These are phyloP conservation scores for Trichosporon faecale DNA, from an alignment of 1,284 basidiomycete genomes.

Conservation along the genomic window DNA sequence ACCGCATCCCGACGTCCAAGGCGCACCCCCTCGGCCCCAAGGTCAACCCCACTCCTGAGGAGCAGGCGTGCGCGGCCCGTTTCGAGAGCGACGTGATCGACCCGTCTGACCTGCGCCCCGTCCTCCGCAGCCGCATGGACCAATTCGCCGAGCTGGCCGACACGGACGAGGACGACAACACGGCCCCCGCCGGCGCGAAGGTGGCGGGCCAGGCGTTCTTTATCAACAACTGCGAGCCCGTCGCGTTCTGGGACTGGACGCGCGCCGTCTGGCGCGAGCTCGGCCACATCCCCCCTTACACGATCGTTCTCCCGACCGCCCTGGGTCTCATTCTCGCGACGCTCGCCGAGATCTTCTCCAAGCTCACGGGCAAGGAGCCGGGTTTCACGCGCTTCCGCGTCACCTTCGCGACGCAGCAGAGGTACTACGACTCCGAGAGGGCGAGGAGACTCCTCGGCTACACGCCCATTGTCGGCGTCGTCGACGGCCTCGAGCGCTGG, in stretches of 20 bases:
- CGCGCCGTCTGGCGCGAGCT: constrained; percentile 79
- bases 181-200: constrained; percentile 31
- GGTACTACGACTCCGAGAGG: constrained; percentile 96
- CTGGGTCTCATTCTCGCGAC: constrained; percentile 70
- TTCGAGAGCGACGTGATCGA: constrained; percentile 56
- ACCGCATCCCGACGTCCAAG: constrained; percentile 69
- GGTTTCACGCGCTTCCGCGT: constrained; percentile 88
- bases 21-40: constrained; percentile 78
- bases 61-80: constrained; percentile 60
- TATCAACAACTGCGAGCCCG: constrained; percentile 95
- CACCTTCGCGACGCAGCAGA: constrained; percentile 61
- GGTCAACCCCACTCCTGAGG: constrained; percentile 58
- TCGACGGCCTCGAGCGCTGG: constrained; percentile 74
- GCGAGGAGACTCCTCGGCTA: constrained; percentile 88
- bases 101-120: constrained; percentile 57
- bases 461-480: constrained; percentile 81
- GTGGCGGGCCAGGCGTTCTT: constrained; percentile 95
- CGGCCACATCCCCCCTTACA: constrained; percentile 60
- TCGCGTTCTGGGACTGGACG: constrained; percentile 94
- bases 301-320: constrained; percentile 62
- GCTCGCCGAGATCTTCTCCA: constrained; percentile 70
- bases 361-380: constrained; percentile 74
- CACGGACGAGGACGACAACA: constrained; percentile 31
- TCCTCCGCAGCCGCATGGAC: constrained; percentile 62
- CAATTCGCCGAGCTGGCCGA: constrained; percentile 56